These are phyloP conservation scores for Trichoderma lentiforme DNA, from an alignment of 2,329 filamentous ascomycete genomes.

Conservation along the genomic window DNA sequence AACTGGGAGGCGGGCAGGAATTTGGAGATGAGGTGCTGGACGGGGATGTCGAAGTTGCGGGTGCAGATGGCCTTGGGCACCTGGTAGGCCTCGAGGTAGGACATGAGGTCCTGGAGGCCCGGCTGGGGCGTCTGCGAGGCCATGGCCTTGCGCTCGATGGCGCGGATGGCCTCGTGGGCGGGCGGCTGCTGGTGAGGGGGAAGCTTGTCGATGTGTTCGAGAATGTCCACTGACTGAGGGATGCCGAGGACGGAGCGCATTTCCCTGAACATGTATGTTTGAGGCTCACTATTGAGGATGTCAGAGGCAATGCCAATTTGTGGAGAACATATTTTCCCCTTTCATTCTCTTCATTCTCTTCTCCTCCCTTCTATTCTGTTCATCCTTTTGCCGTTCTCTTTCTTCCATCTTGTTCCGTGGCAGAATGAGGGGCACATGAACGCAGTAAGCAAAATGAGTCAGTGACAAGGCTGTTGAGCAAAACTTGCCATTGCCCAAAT, in stretches of 20 bases:
- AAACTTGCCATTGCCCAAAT: not conserved
- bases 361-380: not conserved
- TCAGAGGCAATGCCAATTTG: not conserved
- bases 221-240: slow-evolving; percentile 71
- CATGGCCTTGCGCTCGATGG: slow-evolving; percentile 82
- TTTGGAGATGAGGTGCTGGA: slow-evolving; percentile 68
- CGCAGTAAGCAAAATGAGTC: slow-evolving; percentile 17
- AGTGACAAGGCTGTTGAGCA: not conserved
- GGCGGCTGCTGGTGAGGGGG: slow-evolving; percentile 55
- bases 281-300: slow-evolving; percentile 62
- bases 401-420: not conserved
- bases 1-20: slow-evolving; percentile 70
- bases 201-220: slow-evolving; percentile 79
- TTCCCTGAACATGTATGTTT: slow-evolving; percentile 91
- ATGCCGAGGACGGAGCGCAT: slow-evolving; percentile 80
- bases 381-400: not conserved
- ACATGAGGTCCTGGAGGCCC: slow-evolving; percentile 74
- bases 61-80: slow-evolving; percentile 86
- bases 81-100: slow-evolving; percentile 66
- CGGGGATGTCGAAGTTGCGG: slow-evolving; percentile 83
- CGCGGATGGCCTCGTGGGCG: slow-evolving; percentile 71
- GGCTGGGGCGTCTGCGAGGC: slow-evolving; percentile 73
- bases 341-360: not conserved
- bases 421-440: not conserved
- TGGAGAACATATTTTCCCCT: not conserved